Percentiles rank a stretch among this genome's conserved stretches.
Evolutionary conservation across 1,284 basidiomycete genomes (phyloP).

Genomic region (Laetiporus sulphureus): DNA sequence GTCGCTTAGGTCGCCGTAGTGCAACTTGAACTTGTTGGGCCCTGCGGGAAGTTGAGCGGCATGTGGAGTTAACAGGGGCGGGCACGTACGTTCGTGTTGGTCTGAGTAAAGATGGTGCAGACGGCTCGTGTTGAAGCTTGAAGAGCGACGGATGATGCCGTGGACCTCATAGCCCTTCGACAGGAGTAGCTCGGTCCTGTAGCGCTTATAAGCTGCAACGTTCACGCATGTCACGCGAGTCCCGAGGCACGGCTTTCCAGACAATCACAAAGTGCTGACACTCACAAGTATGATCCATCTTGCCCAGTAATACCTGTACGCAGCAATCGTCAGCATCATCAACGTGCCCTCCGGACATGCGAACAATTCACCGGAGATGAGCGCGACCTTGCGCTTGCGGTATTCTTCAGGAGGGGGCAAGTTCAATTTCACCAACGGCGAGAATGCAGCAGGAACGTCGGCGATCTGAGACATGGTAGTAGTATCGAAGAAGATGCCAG

Average conservation of each 20-base stretch:
- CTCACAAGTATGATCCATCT: constrained; percentile 85
- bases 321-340: constrained; percentile 6
- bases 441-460: constrained; percentile 23
- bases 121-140: constrained; percentile 90
- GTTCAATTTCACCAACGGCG: constrained; percentile 42
- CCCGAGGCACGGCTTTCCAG: no score
- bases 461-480: constrained; percentile 18
- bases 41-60: constrained; percentile 31
- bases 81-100: constrained; percentile 69
- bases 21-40: constrained; percentile 77
- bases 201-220: constrained; percentile 7
- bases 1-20: constrained; percentile 89
- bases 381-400: constrained; percentile 79
- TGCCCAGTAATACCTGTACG: constrained; percentile 82
- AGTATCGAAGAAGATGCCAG: neutral
- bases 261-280: no score
- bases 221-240: neutral
- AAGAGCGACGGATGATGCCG: constrained; percentile 89
- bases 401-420: constrained; percentile 76
- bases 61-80: neutral
- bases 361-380: constrained; percentile 69
- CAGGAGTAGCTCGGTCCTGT: constrained; percentile 76
- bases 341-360: constrained; percentile 1
- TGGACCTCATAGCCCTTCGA: constrained; percentile 89
- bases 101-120: constrained; percentile 87